Conservation (phyloP, 345 rosid species). For the Eucalyptus virginea region DNA sequence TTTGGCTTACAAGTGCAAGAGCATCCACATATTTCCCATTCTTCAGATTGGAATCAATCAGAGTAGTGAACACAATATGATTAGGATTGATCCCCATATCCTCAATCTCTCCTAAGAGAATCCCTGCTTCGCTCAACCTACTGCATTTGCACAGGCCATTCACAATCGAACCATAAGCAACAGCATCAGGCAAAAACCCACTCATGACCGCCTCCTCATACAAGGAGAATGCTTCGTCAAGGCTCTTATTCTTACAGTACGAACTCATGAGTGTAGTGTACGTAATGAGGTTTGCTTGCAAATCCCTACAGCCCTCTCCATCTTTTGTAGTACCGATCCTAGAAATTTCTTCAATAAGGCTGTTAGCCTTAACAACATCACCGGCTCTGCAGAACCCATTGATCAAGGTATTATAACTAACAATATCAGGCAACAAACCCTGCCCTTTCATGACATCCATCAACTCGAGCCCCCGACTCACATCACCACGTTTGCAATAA, state of each 20-base stretch:
- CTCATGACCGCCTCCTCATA: conserved; percentile 45
- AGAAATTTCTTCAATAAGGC: conserved; percentile 40
- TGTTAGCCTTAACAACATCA: conserved; percentile 46
- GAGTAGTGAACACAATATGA: conserved; percentile 50
- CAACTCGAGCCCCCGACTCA: conserved; percentile 23
- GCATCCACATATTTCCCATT: conserved; percentile 37
- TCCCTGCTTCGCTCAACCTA: conserved; percentile 40
- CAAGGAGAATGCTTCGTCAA: conserved; percentile 45
- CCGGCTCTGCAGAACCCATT: conserved; percentile 47
- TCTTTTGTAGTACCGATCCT: background rate
- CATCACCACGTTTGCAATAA: conserved; percentile 26
- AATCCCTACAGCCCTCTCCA: background rate
- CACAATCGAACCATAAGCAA: conserved; percentile 64
- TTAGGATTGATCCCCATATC: conserved; percentile 58
- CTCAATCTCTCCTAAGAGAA: conserved; percentile 60
- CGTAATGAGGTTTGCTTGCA: conserved; percentile 49
- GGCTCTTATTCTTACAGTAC: conserved; percentile 40
- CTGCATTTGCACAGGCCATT: conserved; percentile 66
- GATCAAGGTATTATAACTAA: conserved; percentile 52
- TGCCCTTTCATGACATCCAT: conserved; percentile 29
- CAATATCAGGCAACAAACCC: conserved; percentile 36
- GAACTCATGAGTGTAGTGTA: conserved; percentile 61
- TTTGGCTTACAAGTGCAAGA: conserved; percentile 59
- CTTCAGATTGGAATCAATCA: conserved; percentile 61
- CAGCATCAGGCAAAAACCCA: conserved; percentile 62